Evolutionary conservation across 805 yeast genomes (phyloP).

Genomic region (Teunomyces lycoperdinae): DNA sequence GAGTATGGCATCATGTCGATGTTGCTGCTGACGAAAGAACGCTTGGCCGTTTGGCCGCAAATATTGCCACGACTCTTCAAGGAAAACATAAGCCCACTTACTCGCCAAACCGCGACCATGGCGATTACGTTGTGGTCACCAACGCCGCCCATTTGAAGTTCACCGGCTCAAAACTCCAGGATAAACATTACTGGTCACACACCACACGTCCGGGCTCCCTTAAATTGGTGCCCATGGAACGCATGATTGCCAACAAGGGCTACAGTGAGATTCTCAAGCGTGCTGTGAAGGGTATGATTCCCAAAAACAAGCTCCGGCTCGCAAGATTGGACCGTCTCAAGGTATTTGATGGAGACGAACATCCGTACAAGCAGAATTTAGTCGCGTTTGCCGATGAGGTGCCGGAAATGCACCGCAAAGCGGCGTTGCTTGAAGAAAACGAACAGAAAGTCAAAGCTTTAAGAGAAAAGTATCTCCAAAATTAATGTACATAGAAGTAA

Average conservation of each 20-base stretch:
- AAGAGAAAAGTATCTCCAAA: constrained; percentile 31
- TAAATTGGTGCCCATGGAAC: constrained; percentile 77
- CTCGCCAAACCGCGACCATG: constrained; percentile 73
- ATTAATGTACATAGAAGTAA: constrained; percentile 9
- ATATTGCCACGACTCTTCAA: constrained; percentile 81
- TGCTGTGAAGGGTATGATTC: constrained; percentile 96
- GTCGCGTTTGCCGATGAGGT: constrained; percentile 83
- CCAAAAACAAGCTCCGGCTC: constrained; percentile 82
- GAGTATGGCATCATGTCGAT: constrained; percentile 96
- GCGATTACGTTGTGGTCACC: constrained; percentile 96
- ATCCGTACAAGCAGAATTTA: constrained; percentile 81
- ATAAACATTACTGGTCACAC: constrained; percentile 87
- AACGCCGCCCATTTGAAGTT: constrained; percentile 78
- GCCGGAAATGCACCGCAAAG: constrained; percentile 45
- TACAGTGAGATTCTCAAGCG: constrained; percentile 78
- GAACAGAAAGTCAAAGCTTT: constrained; percentile 32
- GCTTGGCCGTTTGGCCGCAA: constrained; percentile 86
- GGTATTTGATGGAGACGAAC: constrained; percentile 82
- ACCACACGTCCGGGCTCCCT: constrained; percentile 87
- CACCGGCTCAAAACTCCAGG: constrained; percentile 81
- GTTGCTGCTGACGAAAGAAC: constrained; percentile 80
- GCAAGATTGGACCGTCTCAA: constrained; percentile 79
- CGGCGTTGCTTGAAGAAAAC: constrained; percentile 35
- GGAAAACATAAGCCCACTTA: constrained; percentile 97
- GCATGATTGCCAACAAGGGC: constrained; percentile 73